These are phyloP conservation scores for Simplicillium aogashimaense DNA, from an alignment of 2,329 filamentous ascomycete genomes.

Conservation along the genomic window DNA sequence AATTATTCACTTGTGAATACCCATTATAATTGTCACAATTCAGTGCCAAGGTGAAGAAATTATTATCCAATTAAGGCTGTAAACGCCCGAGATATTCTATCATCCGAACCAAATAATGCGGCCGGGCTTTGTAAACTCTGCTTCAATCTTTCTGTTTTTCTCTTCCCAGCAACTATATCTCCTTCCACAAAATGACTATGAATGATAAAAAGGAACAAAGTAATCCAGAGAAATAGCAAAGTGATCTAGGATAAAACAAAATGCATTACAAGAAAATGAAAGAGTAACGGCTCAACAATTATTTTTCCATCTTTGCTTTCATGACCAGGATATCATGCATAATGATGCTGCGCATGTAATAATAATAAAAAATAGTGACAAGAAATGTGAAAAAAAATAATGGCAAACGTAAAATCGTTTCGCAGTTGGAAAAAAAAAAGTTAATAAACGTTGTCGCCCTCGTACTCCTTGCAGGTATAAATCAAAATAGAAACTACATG, in stretches of 20 bases:
- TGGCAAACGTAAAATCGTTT: background rate
- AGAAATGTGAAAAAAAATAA: background rate
- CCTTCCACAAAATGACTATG: too few species aligned
- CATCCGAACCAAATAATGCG: too few species aligned
- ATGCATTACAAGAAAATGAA: background rate
- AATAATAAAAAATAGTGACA: background rate
- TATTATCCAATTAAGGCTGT: background rate
- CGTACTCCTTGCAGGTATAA: background rate
- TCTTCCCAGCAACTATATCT: too few species aligned
- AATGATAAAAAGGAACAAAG: too few species aligned
- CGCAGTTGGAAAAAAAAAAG: background rate
- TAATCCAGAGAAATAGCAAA: too few species aligned
- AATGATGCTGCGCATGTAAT: background rate
- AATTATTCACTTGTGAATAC: background rate
- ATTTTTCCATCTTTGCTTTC: background rate
- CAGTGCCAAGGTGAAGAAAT: background rate
- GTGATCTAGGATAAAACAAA: background rate
- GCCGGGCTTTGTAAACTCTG: too few species aligned
- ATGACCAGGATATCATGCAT: constrained; percentile 1
- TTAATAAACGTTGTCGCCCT: background rate
- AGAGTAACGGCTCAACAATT: background rate
- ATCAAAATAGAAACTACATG: background rate
- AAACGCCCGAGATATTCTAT: background rate
- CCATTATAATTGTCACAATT: too few species aligned
- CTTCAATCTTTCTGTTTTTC: too few species aligned